phyloP scores from a whole-genome alignment of 805 yeast genomes.

The Candida lessepsii region DNA sequence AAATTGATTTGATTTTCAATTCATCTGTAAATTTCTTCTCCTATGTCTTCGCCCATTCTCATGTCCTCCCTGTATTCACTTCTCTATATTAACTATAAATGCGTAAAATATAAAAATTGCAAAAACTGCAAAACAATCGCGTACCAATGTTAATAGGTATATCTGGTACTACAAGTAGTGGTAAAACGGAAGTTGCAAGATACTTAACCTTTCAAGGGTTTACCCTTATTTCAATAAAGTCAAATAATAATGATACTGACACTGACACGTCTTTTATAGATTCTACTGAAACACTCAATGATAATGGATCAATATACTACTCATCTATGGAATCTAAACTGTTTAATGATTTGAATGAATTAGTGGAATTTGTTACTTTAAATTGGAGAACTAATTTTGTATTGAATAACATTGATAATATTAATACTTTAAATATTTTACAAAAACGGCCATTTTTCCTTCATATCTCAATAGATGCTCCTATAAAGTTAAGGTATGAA shows the following conservation, averaged over 20 bases:
- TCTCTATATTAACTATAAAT: too few species aligned
- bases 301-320: conserved; percentile 7
- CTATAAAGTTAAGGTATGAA: conserved; percentile 48
- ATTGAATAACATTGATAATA: conserved; percentile 46
- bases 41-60: too few species aligned
- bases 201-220: conserved; percentile 59
- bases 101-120: too few species aligned
- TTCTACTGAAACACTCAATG: background rate
- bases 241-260: background rate
- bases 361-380: conserved; percentile 60
- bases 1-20: too few species aligned
- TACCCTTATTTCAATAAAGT: conserved; percentile 21
- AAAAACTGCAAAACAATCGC: background rate
- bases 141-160: conserved; percentile 75
- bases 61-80: too few species aligned
- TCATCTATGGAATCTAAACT: conserved; percentile 11
- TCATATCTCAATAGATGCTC: conserved; percentile 77
- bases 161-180: conserved; percentile 68
- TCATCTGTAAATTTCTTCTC: too few species aligned
- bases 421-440: conserved; percentile 44
- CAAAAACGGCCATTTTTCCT: conserved; percentile 79
- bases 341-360: conserved; percentile 42
- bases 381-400: conserved; percentile 68
- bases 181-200: conserved; percentile 61
- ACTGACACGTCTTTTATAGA: background rate